Evolutionary conservation across 148 eudicot genomes (phyloP).

Genomic region (Rhododendron vialii): DNA sequence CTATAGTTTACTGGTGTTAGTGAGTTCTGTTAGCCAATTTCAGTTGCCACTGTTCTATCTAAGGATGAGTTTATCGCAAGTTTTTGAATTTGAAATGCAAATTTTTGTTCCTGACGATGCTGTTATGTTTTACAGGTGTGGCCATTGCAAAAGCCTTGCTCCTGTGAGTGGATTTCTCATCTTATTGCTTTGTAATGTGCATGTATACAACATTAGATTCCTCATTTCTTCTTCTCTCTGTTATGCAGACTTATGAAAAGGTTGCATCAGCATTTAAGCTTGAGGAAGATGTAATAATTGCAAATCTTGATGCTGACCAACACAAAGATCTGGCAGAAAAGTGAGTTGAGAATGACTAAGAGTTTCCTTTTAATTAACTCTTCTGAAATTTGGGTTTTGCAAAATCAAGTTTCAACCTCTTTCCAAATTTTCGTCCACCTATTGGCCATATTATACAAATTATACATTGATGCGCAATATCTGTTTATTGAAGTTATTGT

Average conservation of each 20-base stretch:
- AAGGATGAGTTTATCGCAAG: neutral
- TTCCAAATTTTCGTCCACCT: neutral
- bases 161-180: conserved; percentile 56
- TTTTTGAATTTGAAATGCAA: neutral
- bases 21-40: neutral
- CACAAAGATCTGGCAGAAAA: conserved; percentile 79
- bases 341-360: conserved; percentile 35
- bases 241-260: conserved; percentile 76
- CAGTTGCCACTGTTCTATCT: neutral
- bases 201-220: neutral
- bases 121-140: conserved; percentile 64
- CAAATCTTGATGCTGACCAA: conserved; percentile 91
- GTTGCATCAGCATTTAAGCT: conserved; percentile 77
- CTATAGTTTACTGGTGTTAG: neutral
- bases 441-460: neutral
- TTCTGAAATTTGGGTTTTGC: neutral
- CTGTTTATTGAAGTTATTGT: neutral
- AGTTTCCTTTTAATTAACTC: neutral
- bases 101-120: neutral
- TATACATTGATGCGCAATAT: neutral
- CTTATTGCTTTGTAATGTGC: neutral
- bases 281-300: conserved; percentile 81
- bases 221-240: conserved; percentile 11
- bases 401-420: neutral
- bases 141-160: conserved; percentile 96